These are phyloP conservation scores for Ilyonectria sp. DNA, from an alignment of 2,329 filamentous ascomycete species.

Conservation along the genomic window DNA sequence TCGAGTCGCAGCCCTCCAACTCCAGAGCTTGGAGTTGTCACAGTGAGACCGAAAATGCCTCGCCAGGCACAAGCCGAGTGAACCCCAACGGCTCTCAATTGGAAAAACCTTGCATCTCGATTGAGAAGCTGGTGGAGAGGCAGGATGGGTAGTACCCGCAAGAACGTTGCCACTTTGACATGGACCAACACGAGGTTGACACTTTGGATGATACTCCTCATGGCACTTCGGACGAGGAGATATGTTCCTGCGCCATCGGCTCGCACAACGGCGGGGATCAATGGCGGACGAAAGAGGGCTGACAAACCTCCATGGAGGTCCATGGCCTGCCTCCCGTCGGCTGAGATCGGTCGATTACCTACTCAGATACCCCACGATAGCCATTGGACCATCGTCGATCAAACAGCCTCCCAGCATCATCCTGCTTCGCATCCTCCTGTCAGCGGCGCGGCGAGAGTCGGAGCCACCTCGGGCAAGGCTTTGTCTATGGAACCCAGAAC, in stretches of 20 bases:
- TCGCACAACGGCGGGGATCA: neutral
- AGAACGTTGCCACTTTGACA: neutral
- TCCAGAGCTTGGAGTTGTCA: conserved; percentile 17
- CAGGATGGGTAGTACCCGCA: neutral
- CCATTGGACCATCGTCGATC: conserved; percentile 19
- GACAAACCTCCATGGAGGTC: neutral
- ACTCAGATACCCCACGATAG: conserved; percentile 22
- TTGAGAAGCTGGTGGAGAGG: neutral
- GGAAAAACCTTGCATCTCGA: neutral
- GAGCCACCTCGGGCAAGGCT: conserved; percentile 35
- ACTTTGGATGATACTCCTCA: neutral
- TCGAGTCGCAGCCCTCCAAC: conserved; percentile 30
- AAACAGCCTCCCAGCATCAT: conserved; percentile 26
- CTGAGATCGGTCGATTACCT: conserved; percentile 25
- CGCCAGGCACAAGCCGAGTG: conserved; percentile 21
- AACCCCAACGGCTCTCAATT: neutral
- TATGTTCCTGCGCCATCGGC: neutral
- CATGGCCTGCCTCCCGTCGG: neutral
- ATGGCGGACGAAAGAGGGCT: neutral
- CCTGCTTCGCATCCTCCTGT: conserved; percentile 17
- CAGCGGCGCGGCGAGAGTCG: conserved; percentile 43
- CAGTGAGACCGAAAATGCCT: conserved; percentile 29
- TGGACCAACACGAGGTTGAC: conserved; percentile 2
- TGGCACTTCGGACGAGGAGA: neutral
- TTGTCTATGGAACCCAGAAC: conserved; percentile 17